A percentile compares a stretch with the other conserved stretches of the same genome.
These are phyloP conservation scores for Penicillium sp. DNA, from an alignment of 2,329 filamentous ascomycete genomes.

Conservation along the genomic window DNA sequence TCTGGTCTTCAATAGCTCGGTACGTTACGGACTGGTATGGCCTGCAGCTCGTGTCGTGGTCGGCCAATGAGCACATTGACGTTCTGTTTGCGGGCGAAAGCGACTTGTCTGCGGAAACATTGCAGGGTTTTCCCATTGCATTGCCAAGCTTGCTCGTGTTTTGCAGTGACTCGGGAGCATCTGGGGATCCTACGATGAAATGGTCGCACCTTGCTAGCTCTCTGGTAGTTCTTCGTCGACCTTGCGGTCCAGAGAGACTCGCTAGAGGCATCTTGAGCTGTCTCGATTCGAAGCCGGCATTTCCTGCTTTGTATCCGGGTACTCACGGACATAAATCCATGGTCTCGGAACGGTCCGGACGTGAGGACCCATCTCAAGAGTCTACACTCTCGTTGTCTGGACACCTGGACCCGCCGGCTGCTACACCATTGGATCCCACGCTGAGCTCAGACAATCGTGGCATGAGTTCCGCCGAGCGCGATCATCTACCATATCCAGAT, in stretches of 20 bases:
- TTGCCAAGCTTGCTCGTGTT: background rate
- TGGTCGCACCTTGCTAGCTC: background rate
- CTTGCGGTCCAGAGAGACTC: background rate
- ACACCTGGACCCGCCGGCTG: background rate
- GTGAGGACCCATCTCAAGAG: background rate
- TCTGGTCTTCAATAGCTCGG: background rate
- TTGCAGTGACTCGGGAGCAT: background rate
- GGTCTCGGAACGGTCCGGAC: background rate
- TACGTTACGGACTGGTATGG: background rate
- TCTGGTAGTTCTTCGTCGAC: background rate
- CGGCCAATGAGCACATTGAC: background rate
- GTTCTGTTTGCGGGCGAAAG: background rate
- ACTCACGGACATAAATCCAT: background rate
- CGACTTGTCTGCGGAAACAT: background rate
- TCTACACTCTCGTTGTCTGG: background rate
- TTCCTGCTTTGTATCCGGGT: too few species aligned
- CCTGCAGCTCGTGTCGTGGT: background rate
- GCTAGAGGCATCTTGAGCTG: background rate
- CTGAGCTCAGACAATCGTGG: background rate
- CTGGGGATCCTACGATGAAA: background rate
- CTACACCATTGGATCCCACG: background rate
- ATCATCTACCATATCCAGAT: background rate
- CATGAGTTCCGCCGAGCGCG: background rate
- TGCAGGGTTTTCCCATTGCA: background rate
- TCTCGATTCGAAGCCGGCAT: background rate